Conservation (phyloP, 768 basidiomycete genomes). For the Calocera cornea region DNA sequence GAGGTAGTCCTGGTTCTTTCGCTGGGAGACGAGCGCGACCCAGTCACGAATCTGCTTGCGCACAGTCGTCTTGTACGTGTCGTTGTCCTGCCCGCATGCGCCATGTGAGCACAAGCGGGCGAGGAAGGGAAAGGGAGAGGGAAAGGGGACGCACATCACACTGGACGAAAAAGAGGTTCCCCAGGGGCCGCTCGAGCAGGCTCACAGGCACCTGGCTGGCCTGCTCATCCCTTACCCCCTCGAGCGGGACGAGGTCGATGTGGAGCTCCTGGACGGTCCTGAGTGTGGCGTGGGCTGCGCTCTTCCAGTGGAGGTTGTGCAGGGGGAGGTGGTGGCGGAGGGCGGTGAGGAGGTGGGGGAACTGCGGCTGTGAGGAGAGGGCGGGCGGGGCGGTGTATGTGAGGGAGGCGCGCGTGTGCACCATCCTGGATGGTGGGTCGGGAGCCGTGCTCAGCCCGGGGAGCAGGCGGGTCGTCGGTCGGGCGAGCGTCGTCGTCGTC, state of each 20-base stretch:
- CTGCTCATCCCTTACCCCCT: constrained; percentile 55
- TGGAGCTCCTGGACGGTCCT: constrained; percentile 84
- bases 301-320: constrained; percentile 87
- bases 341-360: neutral
- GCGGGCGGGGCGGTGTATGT: neutral
- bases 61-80: constrained; percentile 61
- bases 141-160: constrained; percentile 56
- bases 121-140: neutral
- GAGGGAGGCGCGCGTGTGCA: neutral
- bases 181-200: constrained; percentile 70
- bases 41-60: constrained; percentile 89
- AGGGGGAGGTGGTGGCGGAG: constrained; percentile 40
- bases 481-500: too few species aligned
- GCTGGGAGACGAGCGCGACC: constrained; percentile 48
- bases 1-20: constrained; percentile 87
- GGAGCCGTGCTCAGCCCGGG: neutral
- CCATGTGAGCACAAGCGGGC: neutral
- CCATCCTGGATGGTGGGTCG: neutral
- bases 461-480: neutral
- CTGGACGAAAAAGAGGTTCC: constrained; percentile 72
- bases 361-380: neutral
- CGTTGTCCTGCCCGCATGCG: constrained; percentile 43
- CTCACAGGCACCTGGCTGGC: constrained; percentile 63
- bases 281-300: constrained; percentile 50
- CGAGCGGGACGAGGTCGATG: constrained; percentile 55